Evolutionary conservation across 78 protist species (phyloP).

Genomic region (slime mould (Dictyostelium discoideum)): DNA sequence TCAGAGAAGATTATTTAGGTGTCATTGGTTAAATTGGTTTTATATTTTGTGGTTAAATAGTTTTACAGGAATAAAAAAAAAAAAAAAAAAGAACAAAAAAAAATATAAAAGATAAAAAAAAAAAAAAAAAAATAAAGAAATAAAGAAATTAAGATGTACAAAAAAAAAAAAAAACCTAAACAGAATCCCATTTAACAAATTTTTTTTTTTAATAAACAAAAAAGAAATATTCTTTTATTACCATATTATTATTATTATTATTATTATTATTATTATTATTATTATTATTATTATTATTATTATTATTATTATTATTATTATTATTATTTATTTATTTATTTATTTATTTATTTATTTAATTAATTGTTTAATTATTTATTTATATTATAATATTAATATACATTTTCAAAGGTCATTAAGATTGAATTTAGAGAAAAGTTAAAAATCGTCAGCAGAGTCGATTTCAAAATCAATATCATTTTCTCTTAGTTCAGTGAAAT

Average conservation of each 20-base stretch:
- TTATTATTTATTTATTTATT: not conserved
- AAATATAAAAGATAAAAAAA: not conserved
- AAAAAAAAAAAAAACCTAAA: no score
- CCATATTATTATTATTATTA: not conserved
- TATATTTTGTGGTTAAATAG: no score
- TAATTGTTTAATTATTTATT: no score
- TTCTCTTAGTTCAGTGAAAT: constrained; percentile 55
- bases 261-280: not conserved
- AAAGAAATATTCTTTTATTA: not conserved
- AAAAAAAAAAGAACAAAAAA: not conserved
- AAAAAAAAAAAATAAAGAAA: not conserved
- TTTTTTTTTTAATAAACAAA: not conserved
- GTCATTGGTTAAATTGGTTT: constrained; percentile 52
- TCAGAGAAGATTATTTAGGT: constrained; percentile 82
- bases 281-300: not conserved
- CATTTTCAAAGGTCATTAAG: not conserved
- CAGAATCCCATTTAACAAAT: not conserved
- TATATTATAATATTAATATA: no score
- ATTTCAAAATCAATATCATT: constrained; percentile 50
- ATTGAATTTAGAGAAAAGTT: not conserved
- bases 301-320: not conserved
- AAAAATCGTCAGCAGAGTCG: constrained; percentile 34
- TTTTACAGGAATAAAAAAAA: no score
- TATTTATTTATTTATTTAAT: no score
- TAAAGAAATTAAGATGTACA: no score